phyloP scores from a whole-genome alignment of 1,284 basidiomycete genomes.

The Austroboletus olivaceoglutinosus region DNA sequence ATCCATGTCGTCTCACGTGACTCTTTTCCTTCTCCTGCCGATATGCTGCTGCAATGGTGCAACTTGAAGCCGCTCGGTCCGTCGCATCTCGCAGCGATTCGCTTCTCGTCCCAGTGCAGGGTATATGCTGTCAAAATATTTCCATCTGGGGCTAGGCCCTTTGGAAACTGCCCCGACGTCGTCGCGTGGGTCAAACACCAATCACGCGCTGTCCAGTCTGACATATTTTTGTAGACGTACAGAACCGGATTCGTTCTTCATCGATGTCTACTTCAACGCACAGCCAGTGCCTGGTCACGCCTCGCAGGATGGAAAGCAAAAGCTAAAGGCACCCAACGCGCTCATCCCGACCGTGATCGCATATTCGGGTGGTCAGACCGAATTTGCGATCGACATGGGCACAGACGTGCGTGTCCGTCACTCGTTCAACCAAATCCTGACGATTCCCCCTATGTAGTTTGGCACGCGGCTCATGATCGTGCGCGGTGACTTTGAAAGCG shows the following conservation, averaged over 20 bases:
- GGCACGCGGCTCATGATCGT: slow-evolving; percentile 77
- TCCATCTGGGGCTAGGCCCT: slow-evolving; percentile 42
- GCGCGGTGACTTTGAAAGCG: slow-evolving; percentile 61
- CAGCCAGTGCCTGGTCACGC: slow-evolving; percentile 36
- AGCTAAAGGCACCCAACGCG: slow-evolving; percentile 59
- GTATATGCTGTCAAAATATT: slow-evolving; percentile 25
- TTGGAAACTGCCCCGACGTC: slow-evolving; percentile 54
- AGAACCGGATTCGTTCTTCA: slow-evolving; percentile 66
- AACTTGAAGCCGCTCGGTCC: slow-evolving; percentile 58
- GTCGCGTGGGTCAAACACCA: slow-evolving; percentile 53
- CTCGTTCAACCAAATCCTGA: slow-evolving; percentile 5
- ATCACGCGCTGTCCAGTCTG: slow-evolving; percentile 2
- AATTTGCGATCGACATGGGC: slow-evolving; percentile 70
- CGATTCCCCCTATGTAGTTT: slow-evolving; percentile 43
- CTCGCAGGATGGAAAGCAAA: slow-evolving; percentile 52
- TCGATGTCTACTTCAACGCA: slow-evolving; percentile 73
- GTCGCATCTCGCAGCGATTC: slow-evolving; percentile 36
- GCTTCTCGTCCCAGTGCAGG: slow-evolving; percentile 24
- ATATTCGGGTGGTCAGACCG: slow-evolving; percentile 65
- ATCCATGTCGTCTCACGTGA: slow-evolving; percentile 13
- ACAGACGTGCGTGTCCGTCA: slow-evolving; percentile 46
- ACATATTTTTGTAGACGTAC: slow-evolving; percentile 50
- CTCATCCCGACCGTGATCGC: slow-evolving; percentile 70
- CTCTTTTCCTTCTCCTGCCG: not conserved
- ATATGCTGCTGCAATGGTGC: slow-evolving; percentile 59